Conservation (phyloP, 2,329 filamentous ascomycete species). For the Beauveria brongniartii region DNA sequence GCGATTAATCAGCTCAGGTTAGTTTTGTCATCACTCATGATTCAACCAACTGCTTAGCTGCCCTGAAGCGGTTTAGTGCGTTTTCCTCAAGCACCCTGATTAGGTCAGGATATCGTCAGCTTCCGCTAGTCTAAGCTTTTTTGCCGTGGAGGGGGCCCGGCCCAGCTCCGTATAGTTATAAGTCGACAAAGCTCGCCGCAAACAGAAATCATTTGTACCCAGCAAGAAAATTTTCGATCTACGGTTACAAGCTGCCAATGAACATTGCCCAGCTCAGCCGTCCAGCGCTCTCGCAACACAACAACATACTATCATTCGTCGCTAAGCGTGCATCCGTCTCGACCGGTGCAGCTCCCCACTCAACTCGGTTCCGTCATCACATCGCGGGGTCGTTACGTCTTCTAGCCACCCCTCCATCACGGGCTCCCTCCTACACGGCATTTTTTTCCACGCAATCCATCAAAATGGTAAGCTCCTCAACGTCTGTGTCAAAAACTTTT, state of each 20-base stretch:
- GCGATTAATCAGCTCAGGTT: no score
- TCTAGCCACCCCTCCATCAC: background rate
- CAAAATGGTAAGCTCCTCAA: background rate
- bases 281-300: background rate
- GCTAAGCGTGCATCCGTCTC: background rate
- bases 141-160: background rate
- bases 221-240: background rate
- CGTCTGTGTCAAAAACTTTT: no score
- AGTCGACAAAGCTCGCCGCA: background rate
- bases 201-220: background rate
- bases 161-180: background rate
- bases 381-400: background rate
- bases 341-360: background rate
- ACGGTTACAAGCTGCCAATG: background rate
- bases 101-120: slow-evolving; percentile 10
- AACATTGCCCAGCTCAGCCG: background rate
- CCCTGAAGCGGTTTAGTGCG: background rate
- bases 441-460: background rate
- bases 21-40: no score
- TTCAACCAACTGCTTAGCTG: no score
- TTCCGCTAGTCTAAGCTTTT: background rate
- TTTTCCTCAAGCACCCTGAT: background rate
- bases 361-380: background rate
- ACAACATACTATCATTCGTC: background rate
- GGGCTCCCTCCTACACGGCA: background rate